Evolutionary conservation across 1,284 basidiomycete species (phyloP).

Genomic region (Puccinia horiana): DNA sequence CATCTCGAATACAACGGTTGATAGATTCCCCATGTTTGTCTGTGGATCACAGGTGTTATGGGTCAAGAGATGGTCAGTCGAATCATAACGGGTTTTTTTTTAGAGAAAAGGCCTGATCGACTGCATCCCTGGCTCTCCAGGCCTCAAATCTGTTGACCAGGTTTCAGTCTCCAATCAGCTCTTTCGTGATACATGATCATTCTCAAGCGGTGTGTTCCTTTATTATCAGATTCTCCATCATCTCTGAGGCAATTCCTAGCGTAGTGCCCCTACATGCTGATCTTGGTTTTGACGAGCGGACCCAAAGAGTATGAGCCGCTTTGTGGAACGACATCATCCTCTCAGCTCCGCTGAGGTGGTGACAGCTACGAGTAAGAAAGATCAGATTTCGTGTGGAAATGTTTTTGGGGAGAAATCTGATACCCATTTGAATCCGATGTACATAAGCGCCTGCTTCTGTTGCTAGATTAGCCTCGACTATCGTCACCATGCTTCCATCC

Average conservation of each 20-base stretch:
- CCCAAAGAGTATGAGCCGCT: constrained; percentile 22
- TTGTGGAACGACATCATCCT: constrained; percentile 19
- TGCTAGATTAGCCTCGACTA: constrained; percentile 66
- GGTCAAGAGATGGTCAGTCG: constrained; percentile 41
- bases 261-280: background rate
- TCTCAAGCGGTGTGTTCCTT: constrained; percentile 27
- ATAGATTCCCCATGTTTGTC: background rate
- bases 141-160: constrained; percentile 42
- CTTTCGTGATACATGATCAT: constrained; percentile 42
- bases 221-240: background rate
- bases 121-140: no score
- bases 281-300: background rate
- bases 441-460: constrained; percentile 59
- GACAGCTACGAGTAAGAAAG: constrained; percentile 24
- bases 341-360: background rate
- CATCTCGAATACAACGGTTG: no score
- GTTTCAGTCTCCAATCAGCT: constrained; percentile 1
- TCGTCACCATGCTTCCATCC: constrained; percentile 84
- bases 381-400: background rate
- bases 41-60: constrained; percentile 32
- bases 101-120: background rate
- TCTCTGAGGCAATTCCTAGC: background rate
- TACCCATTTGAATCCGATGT: background rate
- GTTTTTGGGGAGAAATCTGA: background rate
- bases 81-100: background rate